phyloP scores from a whole-genome alignment of 805 yeast species.

The Candida pseudoglaebosa region DNA sequence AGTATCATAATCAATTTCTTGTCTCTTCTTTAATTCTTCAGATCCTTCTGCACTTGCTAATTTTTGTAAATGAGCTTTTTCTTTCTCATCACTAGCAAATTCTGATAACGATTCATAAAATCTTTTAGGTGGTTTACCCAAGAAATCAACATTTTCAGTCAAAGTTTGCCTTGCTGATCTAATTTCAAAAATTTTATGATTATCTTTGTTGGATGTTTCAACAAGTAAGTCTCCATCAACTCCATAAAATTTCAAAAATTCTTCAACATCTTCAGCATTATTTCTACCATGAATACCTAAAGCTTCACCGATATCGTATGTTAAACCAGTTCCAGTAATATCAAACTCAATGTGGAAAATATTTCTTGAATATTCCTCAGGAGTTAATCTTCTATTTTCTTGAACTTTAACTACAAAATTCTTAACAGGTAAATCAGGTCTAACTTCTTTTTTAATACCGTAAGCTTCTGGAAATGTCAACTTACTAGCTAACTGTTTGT shows the following conservation, averaged over 20 bases:
- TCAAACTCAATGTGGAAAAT: constrained; percentile 97
- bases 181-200: constrained; percentile 54
- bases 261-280: constrained; percentile 56
- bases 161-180: constrained; percentile 82
- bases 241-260: constrained; percentile 69
- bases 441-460: constrained; percentile 50
- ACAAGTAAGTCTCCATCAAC: constrained; percentile 66
- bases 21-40: constrained; percentile 73
- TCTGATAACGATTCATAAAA: constrained; percentile 81
- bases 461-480: constrained; percentile 82
- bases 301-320: constrained; percentile 94
- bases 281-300: constrained; percentile 93
- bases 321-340: constrained; percentile 82
- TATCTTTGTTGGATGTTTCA: constrained; percentile 67
- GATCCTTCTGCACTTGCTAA: constrained; percentile 81
- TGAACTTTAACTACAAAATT: constrained; percentile 86
- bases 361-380: constrained; percentile 83
- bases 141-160: constrained; percentile 75
- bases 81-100: constrained; percentile 65
- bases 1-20: constrained; percentile 77
- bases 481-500: constrained; percentile 57
- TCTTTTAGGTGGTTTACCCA: constrained; percentile 94
- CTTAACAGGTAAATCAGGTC: constrained; percentile 87
- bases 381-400: constrained; percentile 89
- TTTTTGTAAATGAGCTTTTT: constrained; percentile 56